Base-by-base conservation (phyloP, 2,329 filamentous ascomycete genomes). In the Penicillium sp. region DNA sequence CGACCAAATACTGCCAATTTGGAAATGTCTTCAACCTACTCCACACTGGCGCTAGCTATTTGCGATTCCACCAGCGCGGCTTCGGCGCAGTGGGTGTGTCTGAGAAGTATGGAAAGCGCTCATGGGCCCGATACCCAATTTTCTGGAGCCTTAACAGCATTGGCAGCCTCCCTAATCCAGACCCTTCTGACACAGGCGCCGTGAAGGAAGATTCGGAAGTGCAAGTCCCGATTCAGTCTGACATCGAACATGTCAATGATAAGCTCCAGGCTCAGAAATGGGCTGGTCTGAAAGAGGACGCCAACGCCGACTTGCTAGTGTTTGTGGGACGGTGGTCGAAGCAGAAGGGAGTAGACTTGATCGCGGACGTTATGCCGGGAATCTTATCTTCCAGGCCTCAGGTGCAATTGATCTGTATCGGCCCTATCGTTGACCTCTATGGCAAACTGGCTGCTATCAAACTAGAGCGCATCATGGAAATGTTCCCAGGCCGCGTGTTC, bases 261-360 rank as follows among this genome's bases (percentile, higher is more conserved):
- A 77, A 78, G 50, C 71, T 74, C 14, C 79, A 85, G 61, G 81
- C 82, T n/a, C 82, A 85, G 57, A 77, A 82, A 66, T 85, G 82
- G 82, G 82, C 82, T 27, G 80, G 79, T 6, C 71, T 85, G 2
- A 74, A 82, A 3, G 73, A 80, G 44, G 76, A 84, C 55, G 77
- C 80, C 1, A 72, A 80, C 20, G 81, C 82, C 2, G 80, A 85
- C 47, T 72, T 85, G 2, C 77, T 85, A 52, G 82, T 85, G 6
- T 85, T 85, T 54, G 82, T 85, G 32, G 82, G 82, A 49, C 77
- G 82, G 47, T 85, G 82, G 82, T 82, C 78, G 10, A 78, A 82
- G 73, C 82, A 85, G 58, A 85, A 85, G 64, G 82, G 82, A 50
- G 74, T 85, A 44, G 82, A 85, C 61, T 68, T 85, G 44, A 85